Base-by-base conservation (phyloP, 2,329 filamentous ascomycete genomes). In the Nothopassalora personata region DNA sequence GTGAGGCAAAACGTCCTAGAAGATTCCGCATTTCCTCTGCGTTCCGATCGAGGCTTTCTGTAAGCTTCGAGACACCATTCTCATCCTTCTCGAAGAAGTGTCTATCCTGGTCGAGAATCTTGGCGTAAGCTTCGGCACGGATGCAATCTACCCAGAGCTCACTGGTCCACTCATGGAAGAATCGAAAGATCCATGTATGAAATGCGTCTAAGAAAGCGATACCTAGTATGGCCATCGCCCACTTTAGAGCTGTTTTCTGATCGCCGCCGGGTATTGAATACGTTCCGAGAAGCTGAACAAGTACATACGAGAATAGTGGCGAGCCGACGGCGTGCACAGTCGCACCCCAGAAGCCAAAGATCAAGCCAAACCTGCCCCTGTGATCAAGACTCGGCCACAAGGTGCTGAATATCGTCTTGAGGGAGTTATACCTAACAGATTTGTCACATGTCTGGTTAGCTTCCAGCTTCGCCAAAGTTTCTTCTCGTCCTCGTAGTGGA, bases 11-110 rank as follows among this genome's bases (percentile, higher is more conserved):
- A 1, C 88, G 83, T 1, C 89, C 88, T 0, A 96, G 80, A 0
- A 97, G 77, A 66, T 90, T 91, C 8, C 89, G 83, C 83, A 94
- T 92, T 70, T 96, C 91, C 71, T 97, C 91, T 0, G 88, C 89
- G 67, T 90, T 89, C 15, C 88, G 83, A 67, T 96, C 90, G 0
- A 97, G 80, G 48, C 83, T 87, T 60, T 90, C 86, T 0, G 81
- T 85, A 46, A 97, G 79, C 1, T 80, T 79, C 0, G 80, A 78
- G 0, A 87, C 77, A 0, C 81, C 83, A 71, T 94, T 89, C 34
- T 80, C 78, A 1, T 87, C 79, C 53, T 81, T 77, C 63, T 91
- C 86, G 66, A 96, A 96, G 87, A 91, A 97, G 4, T 81, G 74
- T 61, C 83, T 86, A 0, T 90, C 88, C 69, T 97, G 93, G 43